Conservation (phyloP, 2,329 filamentous ascomycete species). For the Blumeria graminis region DNA sequence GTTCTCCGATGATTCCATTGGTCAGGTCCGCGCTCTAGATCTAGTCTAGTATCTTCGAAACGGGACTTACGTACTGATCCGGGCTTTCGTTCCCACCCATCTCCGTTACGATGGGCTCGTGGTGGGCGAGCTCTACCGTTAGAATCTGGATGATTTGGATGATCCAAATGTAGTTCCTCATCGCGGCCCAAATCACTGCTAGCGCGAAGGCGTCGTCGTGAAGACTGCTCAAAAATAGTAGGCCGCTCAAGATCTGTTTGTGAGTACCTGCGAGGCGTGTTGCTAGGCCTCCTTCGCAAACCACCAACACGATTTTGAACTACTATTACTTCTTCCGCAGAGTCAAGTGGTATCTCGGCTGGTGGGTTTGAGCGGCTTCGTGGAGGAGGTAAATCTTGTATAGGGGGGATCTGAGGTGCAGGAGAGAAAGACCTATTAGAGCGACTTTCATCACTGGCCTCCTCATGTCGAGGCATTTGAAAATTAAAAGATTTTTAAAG, state of each 20-base stretch:
- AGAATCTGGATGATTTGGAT: constrained; percentile 6
- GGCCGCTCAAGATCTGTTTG: neutral
- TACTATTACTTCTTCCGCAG: no score
- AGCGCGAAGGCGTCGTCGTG: neutral
- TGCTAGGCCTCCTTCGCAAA: neutral
- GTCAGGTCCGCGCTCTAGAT: constrained; percentile 7
- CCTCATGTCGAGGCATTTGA: no score
- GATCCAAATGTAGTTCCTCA: neutral
- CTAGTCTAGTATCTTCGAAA: constrained; percentile 8
- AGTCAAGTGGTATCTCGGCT: no score
- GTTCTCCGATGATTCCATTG: constrained; percentile 1
- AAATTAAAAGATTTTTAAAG: no score
- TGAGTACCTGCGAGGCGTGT: neutral
- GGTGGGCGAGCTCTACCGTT: constrained; percentile 11
- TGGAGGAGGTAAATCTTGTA: no score
- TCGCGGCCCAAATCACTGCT: neutral
- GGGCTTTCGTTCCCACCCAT: constrained; percentile 6
- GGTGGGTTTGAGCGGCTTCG: no score
- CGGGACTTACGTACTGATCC: constrained; percentile 8
- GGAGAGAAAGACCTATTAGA: no score
- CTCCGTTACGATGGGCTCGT: constrained; percentile 9
- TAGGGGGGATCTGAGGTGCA: no score
- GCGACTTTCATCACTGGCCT: no score
- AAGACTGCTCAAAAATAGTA: neutral
- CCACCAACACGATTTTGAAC: neutral